These are phyloP conservation scores for Fusarium staphyleae DNA, from an alignment of 2,329 filamentous ascomycete genomes.

Conservation along the genomic window DNA sequence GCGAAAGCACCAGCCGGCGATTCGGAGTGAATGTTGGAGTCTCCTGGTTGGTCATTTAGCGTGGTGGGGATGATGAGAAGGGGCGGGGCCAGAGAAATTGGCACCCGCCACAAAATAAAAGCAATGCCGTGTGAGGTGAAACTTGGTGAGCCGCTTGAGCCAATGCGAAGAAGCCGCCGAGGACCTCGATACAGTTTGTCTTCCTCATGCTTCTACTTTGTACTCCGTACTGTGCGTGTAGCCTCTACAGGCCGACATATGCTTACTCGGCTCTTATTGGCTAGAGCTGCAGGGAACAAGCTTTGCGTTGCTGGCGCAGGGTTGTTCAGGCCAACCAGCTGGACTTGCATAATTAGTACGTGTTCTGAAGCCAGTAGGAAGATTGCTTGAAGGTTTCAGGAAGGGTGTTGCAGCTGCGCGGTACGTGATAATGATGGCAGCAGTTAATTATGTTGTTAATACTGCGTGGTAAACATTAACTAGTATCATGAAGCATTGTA, in stretches of 20 bases:
- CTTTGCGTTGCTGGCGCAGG: conserved; percentile 19
- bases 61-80: conserved; percentile 1
- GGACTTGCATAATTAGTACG: conserved; percentile 12
- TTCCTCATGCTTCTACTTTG: neutral
- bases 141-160: conserved; percentile 25
- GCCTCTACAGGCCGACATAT: conserved; percentile 17
- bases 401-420: conserved; percentile 31
- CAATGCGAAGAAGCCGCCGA: conserved; percentile 28
- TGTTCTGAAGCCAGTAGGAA: conserved; percentile 22
- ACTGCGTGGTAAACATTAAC: neutral
- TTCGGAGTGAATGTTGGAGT: neutral
- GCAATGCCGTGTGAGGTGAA: conserved; percentile 21
- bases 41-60: conserved; percentile 8
- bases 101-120: conserved; percentile 32
- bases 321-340: conserved; percentile 23
- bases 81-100: conserved; percentile 32
- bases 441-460: conserved; percentile 31
- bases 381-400: conserved; percentile 35
- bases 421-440: conserved; percentile 24
- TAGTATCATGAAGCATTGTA: neutral
- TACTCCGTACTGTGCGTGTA: conserved; percentile 18
- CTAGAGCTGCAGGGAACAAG: conserved; percentile 21
- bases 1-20: conserved; percentile 4
- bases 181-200: conserved; percentile 7
- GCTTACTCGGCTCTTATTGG: conserved; percentile 26